Evolutionary conservation across 1,284 basidiomycete species (phyloP).

Genomic region (Kalmanozyma brasiliensis): DNA sequence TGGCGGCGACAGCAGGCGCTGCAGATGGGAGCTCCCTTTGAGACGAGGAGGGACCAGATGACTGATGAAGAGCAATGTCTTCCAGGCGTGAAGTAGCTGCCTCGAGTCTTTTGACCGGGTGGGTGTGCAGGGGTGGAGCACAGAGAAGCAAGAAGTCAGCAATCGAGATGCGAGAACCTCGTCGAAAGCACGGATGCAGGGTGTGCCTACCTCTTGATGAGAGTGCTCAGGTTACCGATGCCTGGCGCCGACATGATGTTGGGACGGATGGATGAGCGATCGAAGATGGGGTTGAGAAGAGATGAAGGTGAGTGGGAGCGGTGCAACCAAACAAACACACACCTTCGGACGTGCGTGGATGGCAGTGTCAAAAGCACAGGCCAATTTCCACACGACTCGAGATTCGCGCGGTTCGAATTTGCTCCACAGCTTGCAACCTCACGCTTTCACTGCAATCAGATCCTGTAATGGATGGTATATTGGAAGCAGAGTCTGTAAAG

Average conservation of each 20-base stretch:
- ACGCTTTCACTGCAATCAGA: too few species aligned
- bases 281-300: conserved; percentile 6
- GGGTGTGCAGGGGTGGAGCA: background rate
- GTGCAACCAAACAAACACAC: background rate
- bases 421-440: too few species aligned
- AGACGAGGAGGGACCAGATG: conserved; percentile 17
- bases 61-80: conserved; percentile 77
- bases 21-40: conserved; percentile 25
- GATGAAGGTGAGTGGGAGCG: conserved; percentile 9
- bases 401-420: too few species aligned
- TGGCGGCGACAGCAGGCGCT: conserved; percentile 26
- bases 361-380: too few species aligned
- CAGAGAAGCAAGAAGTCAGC: conserved; percentile 3
- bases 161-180: too few species aligned
- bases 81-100: conserved; percentile 94
- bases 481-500: background rate
- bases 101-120: too few species aligned
- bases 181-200: too few species aligned
- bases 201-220: conserved; percentile 62
- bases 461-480: conserved; percentile 19
- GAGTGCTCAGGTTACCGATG: conserved; percentile 63
- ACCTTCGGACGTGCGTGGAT: too few species aligned
- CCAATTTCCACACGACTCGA: too few species aligned
- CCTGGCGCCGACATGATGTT: conserved; percentile 54
- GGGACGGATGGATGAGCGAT: background rate